A percentile compares a stretch with the other conserved stretches of the same genome.
Evolutionary conservation across 2,329 filamentous ascomycete genomes (phyloP).

Genomic region (Pezicula neosporulosa): DNA sequence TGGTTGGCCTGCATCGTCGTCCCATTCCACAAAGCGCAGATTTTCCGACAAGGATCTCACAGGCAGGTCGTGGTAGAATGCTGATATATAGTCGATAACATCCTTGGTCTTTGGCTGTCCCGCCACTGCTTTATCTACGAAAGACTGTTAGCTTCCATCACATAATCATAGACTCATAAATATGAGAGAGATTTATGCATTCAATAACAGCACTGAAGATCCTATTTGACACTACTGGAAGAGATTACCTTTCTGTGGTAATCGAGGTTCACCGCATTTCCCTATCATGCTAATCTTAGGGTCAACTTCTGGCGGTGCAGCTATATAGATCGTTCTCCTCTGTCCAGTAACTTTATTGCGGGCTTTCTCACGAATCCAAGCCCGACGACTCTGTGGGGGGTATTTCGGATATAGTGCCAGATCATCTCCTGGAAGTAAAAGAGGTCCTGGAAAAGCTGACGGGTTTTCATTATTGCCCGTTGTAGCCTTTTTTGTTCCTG

Average conservation of each 20-base stretch:
- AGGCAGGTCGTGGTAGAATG: conserved; percentile 21
- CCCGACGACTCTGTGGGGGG: conserved; percentile 17
- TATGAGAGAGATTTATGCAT: too few relatives aligned
- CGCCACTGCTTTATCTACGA: background rate
- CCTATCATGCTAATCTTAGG: conserved; percentile 5
- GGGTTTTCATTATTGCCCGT: background rate
- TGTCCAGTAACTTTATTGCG: conserved; percentile 17
- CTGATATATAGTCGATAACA: conserved; percentile 19
- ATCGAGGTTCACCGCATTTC: conserved; percentile 7
- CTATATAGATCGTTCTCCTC: conserved; percentile 19
- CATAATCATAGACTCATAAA: too few relatives aligned
- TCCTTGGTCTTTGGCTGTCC: conserved; percentile 7
- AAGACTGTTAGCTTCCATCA: background rate
- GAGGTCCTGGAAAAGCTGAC: conserved; percentile 17
- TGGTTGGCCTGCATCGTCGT: conserved; percentile 3
- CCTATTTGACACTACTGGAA: too few relatives aligned
- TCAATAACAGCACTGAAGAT: too few relatives aligned
- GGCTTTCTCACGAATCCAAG: conserved; percentile 14
- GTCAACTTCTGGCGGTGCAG: conserved; percentile 13
- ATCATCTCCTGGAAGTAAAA: conserved; percentile 21
- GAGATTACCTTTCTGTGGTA: too few relatives aligned
- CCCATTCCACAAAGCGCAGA: conserved; percentile 11
- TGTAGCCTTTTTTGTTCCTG: background rate
- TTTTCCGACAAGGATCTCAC: conserved; percentile 16
- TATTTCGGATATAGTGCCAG: conserved; percentile 16